Conservation (phyloP, 1,284 basidiomycete species). For the Farysia itapuensis region DNA sequence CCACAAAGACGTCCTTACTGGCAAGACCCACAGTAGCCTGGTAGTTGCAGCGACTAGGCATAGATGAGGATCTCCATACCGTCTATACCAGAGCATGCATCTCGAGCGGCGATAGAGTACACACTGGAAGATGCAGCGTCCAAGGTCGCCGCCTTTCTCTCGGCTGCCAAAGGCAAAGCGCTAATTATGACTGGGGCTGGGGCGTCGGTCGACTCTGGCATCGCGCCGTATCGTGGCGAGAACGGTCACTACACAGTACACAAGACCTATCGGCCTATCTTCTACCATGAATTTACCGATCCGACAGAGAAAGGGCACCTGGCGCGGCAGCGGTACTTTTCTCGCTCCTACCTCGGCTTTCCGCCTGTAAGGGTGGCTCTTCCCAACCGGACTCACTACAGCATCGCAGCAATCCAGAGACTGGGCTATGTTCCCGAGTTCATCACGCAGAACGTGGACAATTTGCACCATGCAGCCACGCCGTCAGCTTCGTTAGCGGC, state of each 20-base stretch:
- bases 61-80: constrained; percentile 57
- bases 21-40: too few relatives aligned
- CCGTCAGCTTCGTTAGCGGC: constrained; percentile 35
- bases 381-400: constrained; percentile 55
- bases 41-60: too few relatives aligned
- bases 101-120: constrained; percentile 18
- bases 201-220: constrained; percentile 56
- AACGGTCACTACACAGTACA: constrained; percentile 54
- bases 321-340: constrained; percentile 54
- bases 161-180: constrained; percentile 26
- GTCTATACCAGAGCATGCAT: constrained; percentile 42
- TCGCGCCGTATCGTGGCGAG: constrained; percentile 56
- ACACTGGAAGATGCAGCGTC: constrained; percentile 34
- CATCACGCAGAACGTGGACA: constrained; percentile 59
- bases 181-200: constrained; percentile 55
- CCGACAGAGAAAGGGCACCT: constrained; percentile 33
- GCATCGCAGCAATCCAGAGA: constrained; percentile 52
- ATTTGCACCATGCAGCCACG: constrained; percentile 54
- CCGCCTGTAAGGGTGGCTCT: constrained; percentile 48
- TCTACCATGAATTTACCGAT: constrained; percentile 55
- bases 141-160: constrained; percentile 35
- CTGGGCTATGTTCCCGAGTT: constrained; percentile 45
- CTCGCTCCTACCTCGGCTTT: constrained; percentile 57
- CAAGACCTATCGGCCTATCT: constrained; percentile 57
- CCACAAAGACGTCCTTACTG: too few relatives aligned